Conservation (phyloP, 2,329 filamentous ascomycete genomes). For the Amauroascus verrucosus region DNA sequence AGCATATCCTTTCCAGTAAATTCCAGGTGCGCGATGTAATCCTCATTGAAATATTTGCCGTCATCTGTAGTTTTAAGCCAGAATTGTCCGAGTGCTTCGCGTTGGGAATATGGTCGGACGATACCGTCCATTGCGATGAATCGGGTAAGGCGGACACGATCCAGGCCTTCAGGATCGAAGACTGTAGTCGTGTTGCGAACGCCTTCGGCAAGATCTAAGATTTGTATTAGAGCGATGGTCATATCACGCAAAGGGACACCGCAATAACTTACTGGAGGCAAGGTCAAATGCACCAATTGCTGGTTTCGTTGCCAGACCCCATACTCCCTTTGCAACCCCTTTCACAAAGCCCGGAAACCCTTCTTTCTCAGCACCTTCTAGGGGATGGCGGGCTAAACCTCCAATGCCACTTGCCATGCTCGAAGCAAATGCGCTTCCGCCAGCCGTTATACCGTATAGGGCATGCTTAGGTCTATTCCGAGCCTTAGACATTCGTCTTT, state of each 20-base stretch:
- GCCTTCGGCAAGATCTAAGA: conserved; percentile 70
- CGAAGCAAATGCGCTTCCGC: conserved; percentile 87
- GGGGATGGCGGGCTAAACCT: conserved; percentile 80
- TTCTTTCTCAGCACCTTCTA: conserved; percentile 93
- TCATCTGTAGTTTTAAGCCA: conserved; percentile 99
- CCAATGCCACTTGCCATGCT: conserved; percentile 90
- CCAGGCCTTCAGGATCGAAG: conserved; percentile 87
- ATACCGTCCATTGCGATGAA: conserved; percentile 90
- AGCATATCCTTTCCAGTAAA: conserved; percentile 79
- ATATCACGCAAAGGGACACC: background rate
- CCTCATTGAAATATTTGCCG: conserved; percentile 93
- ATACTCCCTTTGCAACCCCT: conserved; percentile 86
- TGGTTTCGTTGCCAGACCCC: conserved; percentile 92
- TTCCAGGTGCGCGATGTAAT: conserved; percentile 94
- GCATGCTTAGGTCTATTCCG: conserved; percentile 95
- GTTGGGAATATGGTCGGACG: conserved; percentile 85
- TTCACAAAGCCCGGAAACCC: conserved; percentile 93
- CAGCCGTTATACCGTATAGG: conserved; percentile 87
- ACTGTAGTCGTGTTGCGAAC: conserved; percentile 98
- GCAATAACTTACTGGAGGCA: conserved; percentile 56
- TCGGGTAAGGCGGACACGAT: conserved; percentile 83
- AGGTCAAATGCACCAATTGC: conserved; percentile 95
- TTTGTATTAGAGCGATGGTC: conserved; percentile 12
- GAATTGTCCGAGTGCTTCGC: conserved; percentile 91
- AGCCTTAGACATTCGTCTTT: conserved; percentile 82